Conservation (phyloP, 2,329 filamentous ascomycete species). For the Fusarium denticulatum region DNA sequence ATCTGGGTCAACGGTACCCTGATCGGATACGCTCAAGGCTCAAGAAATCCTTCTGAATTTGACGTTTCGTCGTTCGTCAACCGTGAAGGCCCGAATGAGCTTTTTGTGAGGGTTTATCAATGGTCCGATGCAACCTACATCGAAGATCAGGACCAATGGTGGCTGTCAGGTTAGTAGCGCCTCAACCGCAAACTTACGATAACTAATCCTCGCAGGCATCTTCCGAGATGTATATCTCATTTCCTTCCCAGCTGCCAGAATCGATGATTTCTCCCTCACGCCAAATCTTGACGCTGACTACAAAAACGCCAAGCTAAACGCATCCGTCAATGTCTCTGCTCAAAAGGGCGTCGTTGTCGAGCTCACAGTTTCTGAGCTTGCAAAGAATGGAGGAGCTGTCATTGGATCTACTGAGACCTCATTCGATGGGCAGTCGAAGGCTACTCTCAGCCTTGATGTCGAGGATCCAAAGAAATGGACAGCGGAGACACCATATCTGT, state of each 20-base stretch:
- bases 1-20: conserved; percentile 72
- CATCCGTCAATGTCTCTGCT: conserved; percentile 57
- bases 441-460: conserved; percentile 59
- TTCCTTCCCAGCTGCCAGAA: conserved; percentile 62
- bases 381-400: conserved; percentile 48
- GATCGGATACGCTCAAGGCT: conserved; percentile 75
- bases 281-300: conserved; percentile 66
- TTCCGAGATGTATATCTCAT: conserved; percentile 74
- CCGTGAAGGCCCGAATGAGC: conserved; percentile 57
- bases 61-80: conserved; percentile 65
- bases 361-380: conserved; percentile 55
- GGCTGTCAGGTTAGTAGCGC: conserved; percentile 67
- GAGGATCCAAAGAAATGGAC: conserved; percentile 71
- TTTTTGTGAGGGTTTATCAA: conserved; percentile 75
- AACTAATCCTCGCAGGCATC: conserved; percentile 58
- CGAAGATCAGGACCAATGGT: conserved; percentile 77
- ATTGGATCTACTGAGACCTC: conserved; percentile 42
- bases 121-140: conserved; percentile 76
- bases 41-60: conserved; percentile 75
- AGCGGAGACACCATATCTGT: conserved; percentile 72
- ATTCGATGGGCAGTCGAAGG: conserved; percentile 39
- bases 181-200: conserved; percentile 54
- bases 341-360: conserved; percentile 49
- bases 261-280: conserved; percentile 66
- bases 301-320: conserved; percentile 57